phyloP scores from a whole-genome alignment of 495 filamentous ascomycete species.

The Hypoxylon subgilvum region DNA sequence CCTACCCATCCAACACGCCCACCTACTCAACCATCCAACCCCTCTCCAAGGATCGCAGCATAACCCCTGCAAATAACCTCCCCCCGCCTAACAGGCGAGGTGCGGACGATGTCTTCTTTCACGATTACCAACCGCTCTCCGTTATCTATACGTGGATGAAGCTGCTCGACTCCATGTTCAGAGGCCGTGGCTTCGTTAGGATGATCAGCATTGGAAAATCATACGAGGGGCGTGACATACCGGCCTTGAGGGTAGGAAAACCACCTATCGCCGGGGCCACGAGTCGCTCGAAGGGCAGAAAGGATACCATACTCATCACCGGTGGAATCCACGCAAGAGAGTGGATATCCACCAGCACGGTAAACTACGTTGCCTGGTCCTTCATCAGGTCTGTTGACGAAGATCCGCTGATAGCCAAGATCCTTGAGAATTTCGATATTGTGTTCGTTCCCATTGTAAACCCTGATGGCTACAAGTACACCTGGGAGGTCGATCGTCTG shows the following conservation, averaged over 20 bases:
- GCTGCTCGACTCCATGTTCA: conserved; percentile 83
- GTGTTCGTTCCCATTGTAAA: conserved; percentile 90
- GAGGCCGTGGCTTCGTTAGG: conserved; percentile 68
- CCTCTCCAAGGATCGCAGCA: conserved; percentile 33
- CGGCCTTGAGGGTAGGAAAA: conserved; percentile 78
- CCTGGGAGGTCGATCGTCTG: conserved; percentile 87
- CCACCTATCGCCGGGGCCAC: conserved; percentile 50
- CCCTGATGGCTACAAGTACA: conserved; percentile 92
- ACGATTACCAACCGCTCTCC: conserved; percentile 81
- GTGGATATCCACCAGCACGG: conserved; percentile 93
- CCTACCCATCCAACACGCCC: conserved; percentile 65
- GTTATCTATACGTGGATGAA: conserved; percentile 84
- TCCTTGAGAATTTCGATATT: conserved; percentile 83
- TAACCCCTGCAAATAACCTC: conserved; percentile 19
- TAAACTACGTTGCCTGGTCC: conserved; percentile 90
- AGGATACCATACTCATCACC: conserved; percentile 79
- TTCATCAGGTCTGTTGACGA: conserved; percentile 82
- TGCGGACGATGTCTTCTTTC: conserved; percentile 78
- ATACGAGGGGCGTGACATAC: conserved; percentile 85
- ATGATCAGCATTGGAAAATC: conserved; percentile 78
- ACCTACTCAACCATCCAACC: conserved; percentile 24
- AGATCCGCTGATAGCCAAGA: conserved; percentile 66
- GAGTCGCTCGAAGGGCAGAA: conserved; percentile 46
- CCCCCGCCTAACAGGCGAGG: conserved; percentile 34
- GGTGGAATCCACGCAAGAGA: conserved; percentile 91